Evolutionary conservation across 2,329 filamentous ascomycete species (phyloP), one percentile per base, ranked within the genome.

Genomic region (Phyllachora maydis): DNA sequence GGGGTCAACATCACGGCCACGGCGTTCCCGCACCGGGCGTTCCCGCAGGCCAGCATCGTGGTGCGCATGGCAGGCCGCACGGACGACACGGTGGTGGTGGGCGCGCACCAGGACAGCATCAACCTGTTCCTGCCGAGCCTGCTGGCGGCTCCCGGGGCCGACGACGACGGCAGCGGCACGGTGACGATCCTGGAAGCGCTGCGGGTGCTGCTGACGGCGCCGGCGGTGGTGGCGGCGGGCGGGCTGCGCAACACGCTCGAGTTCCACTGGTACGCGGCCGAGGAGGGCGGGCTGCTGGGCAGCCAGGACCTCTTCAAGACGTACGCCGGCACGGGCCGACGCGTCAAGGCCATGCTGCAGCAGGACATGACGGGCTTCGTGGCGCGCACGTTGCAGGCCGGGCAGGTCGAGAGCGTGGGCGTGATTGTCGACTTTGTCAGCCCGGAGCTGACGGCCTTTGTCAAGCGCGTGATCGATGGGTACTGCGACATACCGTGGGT

Each of bases 321-420:
- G 6, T 95, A 95, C 41, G 71, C 77, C 47, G 67, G 71, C 43
- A 49, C 64, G 12, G 60, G 63, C 16, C 65, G 72, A 14, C 69
- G 85, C 33, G 62, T 95, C 46, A 90, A 85, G 52, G 85, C 85
- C 16, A 95, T 95, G 88, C 65, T 95, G 26, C 85, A 95, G 54
- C 85, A 95, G 50, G 85, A 95, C 48, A 95, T 95, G 85, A 91
- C 81, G 2, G 85, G 85, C 11, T 93, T 75, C 43, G 64, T 82
- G 4, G 68, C 83, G 43, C 72, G 71, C 38, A 91, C 82, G 0
- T 52, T 88, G 11, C 76, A 88, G 33, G 73, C 78, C 3, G 82
- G 82, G 28, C 60, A 78, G 46, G 63, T 69, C 4, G 85, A 93
- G 56, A 74, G 70, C 21, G 77, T 95, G 3, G 85, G 85, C 20